Evolutionary conservation across 2,329 filamentous ascomycete species (phyloP), one percentile per base, ranked within the genome.

Genomic region (Ramularia collo-cygni): DNA sequence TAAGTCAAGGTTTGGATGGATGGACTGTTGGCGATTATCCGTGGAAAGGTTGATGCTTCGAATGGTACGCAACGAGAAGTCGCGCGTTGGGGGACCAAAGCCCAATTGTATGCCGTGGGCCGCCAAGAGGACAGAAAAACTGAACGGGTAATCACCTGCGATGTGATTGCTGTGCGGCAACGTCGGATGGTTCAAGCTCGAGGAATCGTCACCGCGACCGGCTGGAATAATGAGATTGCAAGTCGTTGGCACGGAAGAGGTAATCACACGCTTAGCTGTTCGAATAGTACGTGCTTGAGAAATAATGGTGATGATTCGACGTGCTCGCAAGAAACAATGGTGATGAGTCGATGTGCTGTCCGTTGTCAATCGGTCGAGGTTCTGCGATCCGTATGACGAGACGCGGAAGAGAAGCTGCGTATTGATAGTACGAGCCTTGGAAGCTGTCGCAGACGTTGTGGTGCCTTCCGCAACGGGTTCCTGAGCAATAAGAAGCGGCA

Each of bases 401-500:
- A 51, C 48, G 48, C 49, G 48, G 40, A 40, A 26, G 28, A 34
- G 30, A 30, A 21, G 33, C 28, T 28, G 41, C 35, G 47, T 39
- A 37, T 49, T 51, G 45, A 45, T 49, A 47, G 44, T 14, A 15
- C 16, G 43, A 35, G 38, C 34, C 30, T 40, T 27, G 29, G 27
- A 35, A 35, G 33, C 33, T 40, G 18, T 32, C 13, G 33, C 36
- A 15, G 13, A 28, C 37, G 35, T 14, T 28, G 21, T n/a, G 41
- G 48, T 35, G 41, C 43, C 42, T 46, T 34, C 28, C 38, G 24
- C 38, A 49, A 43, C 42, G 40, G 38, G 18, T 29, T 35, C 16
- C 44, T 43, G 46, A 42, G 42, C 46, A 49, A 49, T 42, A 35
- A 46, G 35, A 17, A 38, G 48, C 48, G 46, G 47, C 35, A 34